A percentile compares a stretch with the other conserved stretches of the same genome.
These are phyloP conservation scores for Boletus fagicola DNA, from an alignment of 768 basidiomycete genomes.

Conservation along the genomic window DNA sequence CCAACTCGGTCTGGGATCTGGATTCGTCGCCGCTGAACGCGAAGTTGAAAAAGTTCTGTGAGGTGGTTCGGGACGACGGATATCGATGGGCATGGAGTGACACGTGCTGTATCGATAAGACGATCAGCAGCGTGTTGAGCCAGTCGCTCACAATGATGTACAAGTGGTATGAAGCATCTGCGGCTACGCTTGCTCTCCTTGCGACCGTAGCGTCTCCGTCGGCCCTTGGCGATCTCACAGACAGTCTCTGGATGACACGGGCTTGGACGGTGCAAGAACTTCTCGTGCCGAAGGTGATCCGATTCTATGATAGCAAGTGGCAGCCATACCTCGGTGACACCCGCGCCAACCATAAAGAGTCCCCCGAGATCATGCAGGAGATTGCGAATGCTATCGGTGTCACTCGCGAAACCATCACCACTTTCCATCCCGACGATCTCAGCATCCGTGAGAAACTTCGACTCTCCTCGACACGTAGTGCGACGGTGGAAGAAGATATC, in stretches of 20 bases:
- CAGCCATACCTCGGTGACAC: slow-evolving; percentile 8
- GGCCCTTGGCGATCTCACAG: not conserved
- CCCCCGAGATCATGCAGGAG: not conserved
- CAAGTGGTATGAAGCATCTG: not conserved
- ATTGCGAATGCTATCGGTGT: slow-evolving; percentile 6
- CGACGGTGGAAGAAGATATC: slow-evolving; percentile 6
- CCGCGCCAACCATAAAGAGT: not conserved
- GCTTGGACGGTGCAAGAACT: slow-evolving; percentile 21
- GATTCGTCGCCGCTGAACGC: not conserved
- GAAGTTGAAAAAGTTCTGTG: slow-evolving; percentile 12
- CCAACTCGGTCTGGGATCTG: slow-evolving; percentile 5
- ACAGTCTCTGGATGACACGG: slow-evolving; percentile 10
- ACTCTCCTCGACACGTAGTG: slow-evolving; percentile 1
- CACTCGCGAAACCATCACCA: not conserved
- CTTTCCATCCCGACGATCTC: slow-evolving; percentile 6
- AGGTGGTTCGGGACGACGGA: not conserved
- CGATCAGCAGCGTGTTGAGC: slow-evolving; percentile 1
- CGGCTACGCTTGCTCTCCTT: not conserved
- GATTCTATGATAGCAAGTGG: slow-evolving; percentile 13
- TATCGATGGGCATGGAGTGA: slow-evolving; percentile 10
- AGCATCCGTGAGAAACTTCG: slow-evolving; percentile 7
- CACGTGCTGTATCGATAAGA: slow-evolving; percentile 10
- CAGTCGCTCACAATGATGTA: slow-evolving; percentile 10
- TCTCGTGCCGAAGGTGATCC: slow-evolving; percentile 7
- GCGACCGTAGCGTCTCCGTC: not conserved